Evolutionary conservation across 371 early-diverging fungal genomes (phyloP), one percentile per base, ranked within the genome.

Genomic region (Apophysomyces elegans): DNA sequence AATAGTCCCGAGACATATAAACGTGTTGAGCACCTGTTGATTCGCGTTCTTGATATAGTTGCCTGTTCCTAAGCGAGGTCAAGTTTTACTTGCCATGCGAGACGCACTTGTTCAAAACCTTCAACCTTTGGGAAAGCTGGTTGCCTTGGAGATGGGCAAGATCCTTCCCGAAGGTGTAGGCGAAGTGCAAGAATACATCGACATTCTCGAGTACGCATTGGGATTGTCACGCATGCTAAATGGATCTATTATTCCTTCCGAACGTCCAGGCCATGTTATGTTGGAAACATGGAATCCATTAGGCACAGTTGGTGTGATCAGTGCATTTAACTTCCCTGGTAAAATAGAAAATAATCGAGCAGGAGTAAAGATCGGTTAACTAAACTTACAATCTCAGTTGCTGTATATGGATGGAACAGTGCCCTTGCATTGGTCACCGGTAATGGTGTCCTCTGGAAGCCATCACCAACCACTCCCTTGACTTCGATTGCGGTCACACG

Each of bases 111-210:
- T 85, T 56, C 83, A 76, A 16, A 89, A 95, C 65, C 80, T 90
- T 56, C 84, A 91, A 54, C 92, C 90, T 14, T 83, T 98, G 45
- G 98, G 96, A 11, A 85, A 84, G 37, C 81, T 98, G 16, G 95
- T 97, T 9, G 83, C 96, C 12, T 76, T 96, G 47, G 98, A 97
- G 79, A 96, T 98, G 92, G 98, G 98, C 69, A 98, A 98, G 81
- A 96, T 97, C 67, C 69, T 90, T 56, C 88, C 95, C 21, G 98
- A 98, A 77, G 98, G 97, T 39, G 80, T 95, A 39, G 98, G 98
- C 35, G 98, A 98, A 76, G 95, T 98, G n/a, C 97, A 97, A 74
- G 98, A 98, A 78, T 97, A 96, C 77, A 88, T 98, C 67, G 98
- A 98, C 75, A 90, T 98, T 61, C 87, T 91, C 50, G 98, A 98